These are phyloP conservation scores for Globisporangium irregulare DNA, from an alignment of 352 stramenopile genomes.

Conservation along the genomic window DNA sequence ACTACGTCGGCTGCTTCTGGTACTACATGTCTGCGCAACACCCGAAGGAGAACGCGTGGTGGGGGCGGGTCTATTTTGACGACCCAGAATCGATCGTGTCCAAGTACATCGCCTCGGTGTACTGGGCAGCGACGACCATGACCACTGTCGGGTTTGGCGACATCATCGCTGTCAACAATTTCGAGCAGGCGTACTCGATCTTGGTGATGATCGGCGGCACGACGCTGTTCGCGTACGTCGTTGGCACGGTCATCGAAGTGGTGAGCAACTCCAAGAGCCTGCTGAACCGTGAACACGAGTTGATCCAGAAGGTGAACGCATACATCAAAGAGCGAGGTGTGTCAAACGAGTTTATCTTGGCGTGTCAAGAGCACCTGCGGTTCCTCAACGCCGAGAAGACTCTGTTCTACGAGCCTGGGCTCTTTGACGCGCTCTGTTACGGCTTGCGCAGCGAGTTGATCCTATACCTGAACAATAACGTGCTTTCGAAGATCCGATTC, in stretches of 20 bases:
- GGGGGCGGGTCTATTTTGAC: conserved; percentile 55
- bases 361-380: conserved; percentile 72
- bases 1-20: conserved; percentile 85
- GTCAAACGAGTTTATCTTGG: conserved; percentile 60
- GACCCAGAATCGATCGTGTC: conserved; percentile 46
- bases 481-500: conserved; percentile 67
- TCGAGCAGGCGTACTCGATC: conserved; percentile 76
- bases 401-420: conserved; percentile 52
- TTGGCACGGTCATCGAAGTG: conserved; percentile 79
- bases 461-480: conserved; percentile 51
- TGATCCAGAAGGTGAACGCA: conserved; percentile 65
- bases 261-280: conserved; percentile 78
- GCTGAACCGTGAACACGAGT: conserved; percentile 70
- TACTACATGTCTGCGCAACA: conserved; percentile 71
- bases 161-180: conserved; percentile 66
- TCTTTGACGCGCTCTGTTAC: conserved; percentile 71
- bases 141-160: conserved; percentile 86
- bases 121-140: conserved; percentile 87
- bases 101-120: conserved; percentile 81
- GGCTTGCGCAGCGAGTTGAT: conserved; percentile 64
- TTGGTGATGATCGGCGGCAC: conserved; percentile 83
- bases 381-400: conserved; percentile 73
- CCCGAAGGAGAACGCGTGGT: conserved; percentile 43
- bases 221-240: conserved; percentile 77
- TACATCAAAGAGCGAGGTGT: conserved; percentile 80